Evolutionary conservation across 2,329 filamentous ascomycete species (phyloP).

Genomic region (Monilinia laxa): DNA sequence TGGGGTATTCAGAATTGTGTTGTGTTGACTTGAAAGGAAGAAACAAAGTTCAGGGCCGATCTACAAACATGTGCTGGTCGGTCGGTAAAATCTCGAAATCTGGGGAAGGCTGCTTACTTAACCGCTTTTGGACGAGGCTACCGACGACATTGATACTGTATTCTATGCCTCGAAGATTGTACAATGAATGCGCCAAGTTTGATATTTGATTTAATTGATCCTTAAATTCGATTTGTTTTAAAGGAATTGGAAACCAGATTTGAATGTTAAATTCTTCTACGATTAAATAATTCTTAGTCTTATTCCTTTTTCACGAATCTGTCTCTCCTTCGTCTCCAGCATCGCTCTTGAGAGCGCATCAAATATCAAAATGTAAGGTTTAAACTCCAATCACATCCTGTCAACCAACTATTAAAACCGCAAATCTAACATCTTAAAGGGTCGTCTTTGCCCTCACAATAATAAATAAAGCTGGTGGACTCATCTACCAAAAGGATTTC

Average conservation of each 20-base stretch:
- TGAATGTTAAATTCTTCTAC: not conserved
- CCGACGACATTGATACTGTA: conserved; percentile 3
- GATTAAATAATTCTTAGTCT: not conserved
- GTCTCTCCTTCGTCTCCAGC: not conserved
- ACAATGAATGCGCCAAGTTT: not conserved
- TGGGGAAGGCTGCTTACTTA: conserved; percentile 14
- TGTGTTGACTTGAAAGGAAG: conserved; percentile 13
- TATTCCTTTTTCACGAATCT: not conserved
- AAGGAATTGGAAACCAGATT: not conserved
- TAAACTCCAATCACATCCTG: too few species aligned
- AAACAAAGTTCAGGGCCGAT: not conserved
- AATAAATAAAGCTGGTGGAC: conserved; percentile 96
- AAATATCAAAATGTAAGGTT: conserved; percentile 8
- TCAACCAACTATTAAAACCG: not conserved
- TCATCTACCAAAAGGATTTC: conserved; percentile 95
- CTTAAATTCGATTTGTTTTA: not conserved
- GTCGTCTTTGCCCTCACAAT: conserved; percentile 93
- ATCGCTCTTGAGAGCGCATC: not conserved
- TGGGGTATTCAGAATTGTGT: not conserved
- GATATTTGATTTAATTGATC: not conserved
- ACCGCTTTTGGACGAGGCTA: conserved; percentile 13
- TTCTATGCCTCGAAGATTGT: not conserved
- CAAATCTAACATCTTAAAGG: conserved; percentile 52
- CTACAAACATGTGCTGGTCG: conserved; percentile 15
- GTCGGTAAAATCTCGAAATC: conserved; percentile 20